phyloP scores from a whole-genome alignment of 1,284 basidiomycete genomes.

The Cryptococcus wingfieldii region DNA sequence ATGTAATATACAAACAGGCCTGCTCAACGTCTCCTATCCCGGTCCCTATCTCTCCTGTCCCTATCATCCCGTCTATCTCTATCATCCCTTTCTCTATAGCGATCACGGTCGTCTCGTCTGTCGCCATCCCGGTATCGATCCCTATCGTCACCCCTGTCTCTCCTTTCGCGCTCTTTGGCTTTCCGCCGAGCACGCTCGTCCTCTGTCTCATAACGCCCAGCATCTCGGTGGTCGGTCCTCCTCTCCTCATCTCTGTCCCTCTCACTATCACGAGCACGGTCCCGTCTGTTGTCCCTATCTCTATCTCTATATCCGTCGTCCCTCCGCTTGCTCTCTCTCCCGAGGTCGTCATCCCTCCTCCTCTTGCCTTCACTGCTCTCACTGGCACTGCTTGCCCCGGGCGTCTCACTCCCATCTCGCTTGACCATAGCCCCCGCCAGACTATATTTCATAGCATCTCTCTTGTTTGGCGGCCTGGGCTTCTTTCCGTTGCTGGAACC shows the following conservation, averaged over 20 bases:
- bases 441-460: conserved; percentile 38
- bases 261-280: conserved; percentile 9
- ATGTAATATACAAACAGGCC: too few relatives aligned
- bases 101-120: conserved; percentile 8
- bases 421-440: conserved; percentile 35
- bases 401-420: conserved; percentile 11
- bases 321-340: conserved; percentile 13
- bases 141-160: conserved; percentile 5
- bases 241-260: conserved; percentile 14
- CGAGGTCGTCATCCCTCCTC: conserved; percentile 16
- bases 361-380: conserved; percentile 16
- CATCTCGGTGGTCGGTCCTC: conserved; percentile 6
- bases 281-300: conserved; percentile 11
- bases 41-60: conserved; percentile 16
- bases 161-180: conserved; percentile 26
- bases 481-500: conserved; percentile 21
- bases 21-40: conserved; percentile 3
- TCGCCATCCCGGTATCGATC: conserved; percentile 16
- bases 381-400: conserved; percentile 8
- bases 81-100: conserved; percentile 12
- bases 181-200: conserved; percentile 33
- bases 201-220: conserved; percentile 29
- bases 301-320: conserved; percentile 14
- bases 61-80: conserved; percentile 15
- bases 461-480: conserved; percentile 26